Evolutionary conservation across 176 grass and related monocot genomes (phyloP).

Genomic region (Rhynchospora pubera): DNA sequence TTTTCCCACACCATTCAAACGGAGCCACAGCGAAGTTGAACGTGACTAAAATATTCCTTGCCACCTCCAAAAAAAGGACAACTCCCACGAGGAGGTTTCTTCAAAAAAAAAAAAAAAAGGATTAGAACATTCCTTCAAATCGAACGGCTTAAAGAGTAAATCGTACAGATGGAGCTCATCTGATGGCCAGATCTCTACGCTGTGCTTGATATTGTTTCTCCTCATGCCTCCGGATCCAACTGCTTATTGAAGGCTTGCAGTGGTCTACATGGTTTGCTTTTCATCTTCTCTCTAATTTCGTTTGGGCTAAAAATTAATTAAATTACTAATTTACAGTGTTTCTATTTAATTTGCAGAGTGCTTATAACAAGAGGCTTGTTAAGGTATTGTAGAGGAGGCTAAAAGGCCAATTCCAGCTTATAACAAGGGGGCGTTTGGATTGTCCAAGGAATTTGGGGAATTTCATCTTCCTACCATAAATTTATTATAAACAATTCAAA

Average conservation of each 20-base stretch:
- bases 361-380: slow-evolving; percentile 55
- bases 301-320: neutral
- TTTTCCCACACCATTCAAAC: no score
- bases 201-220: slow-evolving; percentile 60
- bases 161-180: slow-evolving; percentile 15
- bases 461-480: no score
- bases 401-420: slow-evolving; percentile 68
- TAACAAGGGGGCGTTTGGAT: slow-evolving; percentile 75
- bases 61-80: no score
- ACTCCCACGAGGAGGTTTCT: no score
- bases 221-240: slow-evolving; percentile 27
- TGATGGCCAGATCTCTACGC: slow-evolving; percentile 37
- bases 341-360: slow-evolving; percentile 22
- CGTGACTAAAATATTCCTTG: neutral
- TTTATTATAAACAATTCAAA: no score
- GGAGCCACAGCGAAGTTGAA: no score
- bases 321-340: neutral
- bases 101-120: no score
- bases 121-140: no score
- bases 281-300: neutral
- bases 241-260: slow-evolving; percentile 64
- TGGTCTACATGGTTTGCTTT: slow-evolving; percentile 35
- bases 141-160: no score
- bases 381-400: slow-evolving; percentile 19
- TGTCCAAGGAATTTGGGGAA: no score